Conservation (phyloP, 2,329 filamentous ascomycete genomes). For the Aspergillus ochraceoroseus region DNA sequence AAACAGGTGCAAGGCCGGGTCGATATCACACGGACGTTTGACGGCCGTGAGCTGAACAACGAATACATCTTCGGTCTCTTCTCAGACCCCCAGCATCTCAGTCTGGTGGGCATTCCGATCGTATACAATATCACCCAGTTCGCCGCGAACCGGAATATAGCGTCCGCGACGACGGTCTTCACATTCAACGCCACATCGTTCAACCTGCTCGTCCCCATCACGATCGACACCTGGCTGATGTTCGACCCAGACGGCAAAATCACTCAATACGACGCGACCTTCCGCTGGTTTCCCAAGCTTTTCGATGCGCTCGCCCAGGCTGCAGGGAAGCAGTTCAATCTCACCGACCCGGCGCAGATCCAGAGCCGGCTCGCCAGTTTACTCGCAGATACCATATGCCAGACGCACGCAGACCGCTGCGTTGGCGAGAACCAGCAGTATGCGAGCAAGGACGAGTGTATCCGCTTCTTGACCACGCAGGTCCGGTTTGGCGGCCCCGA, state of each 20-base stretch:
- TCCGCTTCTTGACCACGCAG: slow-evolving; percentile 18
- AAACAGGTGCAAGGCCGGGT: slow-evolving; percentile 31
- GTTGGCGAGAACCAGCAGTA: slow-evolving; percentile 23
- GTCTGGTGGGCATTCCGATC: slow-evolving; percentile 23
- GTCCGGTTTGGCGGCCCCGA: slow-evolving; percentile 24
- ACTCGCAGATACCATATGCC: slow-evolving; percentile 22
- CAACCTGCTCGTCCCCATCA: slow-evolving; percentile 21
- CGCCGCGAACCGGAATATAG: slow-evolving; percentile 22
- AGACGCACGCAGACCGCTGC: slow-evolving; percentile 22
- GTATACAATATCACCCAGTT: slow-evolving; percentile 28
- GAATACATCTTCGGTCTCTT: slow-evolving; percentile 23
- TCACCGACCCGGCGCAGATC: slow-evolving; percentile 6
- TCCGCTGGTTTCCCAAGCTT: slow-evolving; percentile 26
- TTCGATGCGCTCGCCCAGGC: slow-evolving; percentile 19
- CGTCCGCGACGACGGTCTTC: slow-evolving; percentile 22
- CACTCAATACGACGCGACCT: slow-evolving; percentile 24
- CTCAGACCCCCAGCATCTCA: slow-evolving; percentile 18
- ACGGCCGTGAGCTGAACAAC: slow-evolving; percentile 15
- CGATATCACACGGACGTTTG: slow-evolving; percentile 14
- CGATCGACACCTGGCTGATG: slow-evolving; percentile 28
- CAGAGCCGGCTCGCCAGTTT: slow-evolving; percentile 5
- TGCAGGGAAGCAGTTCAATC: slow-evolving; percentile 19
- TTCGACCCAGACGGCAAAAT: slow-evolving; percentile 24
- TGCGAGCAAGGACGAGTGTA: slow-evolving; percentile 14
- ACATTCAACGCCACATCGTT: slow-evolving; percentile 27